Evolutionary conservation across 768 basidiomycete genomes (phyloP).

Genomic region (Boletus coccyginus): DNA sequence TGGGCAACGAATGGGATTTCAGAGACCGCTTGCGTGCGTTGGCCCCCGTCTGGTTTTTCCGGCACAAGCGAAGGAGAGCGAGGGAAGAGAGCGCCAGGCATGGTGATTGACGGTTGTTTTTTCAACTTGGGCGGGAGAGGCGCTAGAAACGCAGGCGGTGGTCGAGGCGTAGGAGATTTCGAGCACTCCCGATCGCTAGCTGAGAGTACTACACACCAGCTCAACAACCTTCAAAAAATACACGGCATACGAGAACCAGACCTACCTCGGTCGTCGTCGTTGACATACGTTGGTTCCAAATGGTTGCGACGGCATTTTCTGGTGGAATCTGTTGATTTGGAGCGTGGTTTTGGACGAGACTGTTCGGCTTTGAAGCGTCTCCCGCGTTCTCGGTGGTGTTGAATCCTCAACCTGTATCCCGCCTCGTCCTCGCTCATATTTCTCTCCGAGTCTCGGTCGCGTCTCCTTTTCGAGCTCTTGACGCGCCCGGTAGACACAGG

Average conservation of each 20-base stretch:
- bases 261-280: constrained; percentile 24
- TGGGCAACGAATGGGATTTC: background rate
- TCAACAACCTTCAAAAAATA: constrained; percentile 4
- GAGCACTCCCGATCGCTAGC: constrained; percentile 21
- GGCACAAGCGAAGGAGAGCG: constrained; percentile 68
- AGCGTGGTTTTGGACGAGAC: constrained; percentile 16
- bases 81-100: constrained; percentile 79
- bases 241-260: background rate
- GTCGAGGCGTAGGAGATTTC: constrained; percentile 15
- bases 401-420: constrained; percentile 3
- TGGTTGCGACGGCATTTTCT: constrained; percentile 2
- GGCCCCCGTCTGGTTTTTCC: constrained; percentile 18
- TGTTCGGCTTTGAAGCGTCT: constrained; percentile 3
- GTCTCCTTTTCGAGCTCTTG: constrained; percentile 8
- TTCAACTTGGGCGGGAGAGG: constrained; percentile 33
- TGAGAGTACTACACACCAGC: constrained; percentile 17
- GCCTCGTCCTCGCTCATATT: constrained; percentile 14
- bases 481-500: constrained; percentile 8
- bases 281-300: background rate
- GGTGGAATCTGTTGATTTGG: constrained; percentile 18
- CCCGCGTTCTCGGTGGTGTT: constrained; percentile 9
- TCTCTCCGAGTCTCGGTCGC: constrained; percentile 6
- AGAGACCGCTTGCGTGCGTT: background rate
- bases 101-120: constrained; percentile 48
- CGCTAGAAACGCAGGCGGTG: constrained; percentile 13